Evolutionary conservation across 2,329 filamentous ascomycete genomes (phyloP), one percentile per base, ranked within the genome.

Genomic region (Hypoxylon sp.): DNA sequence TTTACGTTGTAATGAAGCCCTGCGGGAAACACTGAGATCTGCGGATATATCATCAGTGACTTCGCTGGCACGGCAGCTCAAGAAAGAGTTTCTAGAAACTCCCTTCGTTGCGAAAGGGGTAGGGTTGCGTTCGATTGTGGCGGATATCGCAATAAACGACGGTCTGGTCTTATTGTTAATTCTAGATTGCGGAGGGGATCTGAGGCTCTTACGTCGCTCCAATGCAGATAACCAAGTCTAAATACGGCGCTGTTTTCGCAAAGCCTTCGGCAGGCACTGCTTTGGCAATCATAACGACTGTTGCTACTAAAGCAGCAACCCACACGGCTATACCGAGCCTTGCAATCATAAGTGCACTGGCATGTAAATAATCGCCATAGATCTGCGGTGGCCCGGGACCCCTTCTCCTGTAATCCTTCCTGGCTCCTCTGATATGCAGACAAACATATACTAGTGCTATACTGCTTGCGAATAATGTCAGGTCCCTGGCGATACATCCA

Each of bases 181-280:
- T n/a, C 1, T 30, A 23, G 54, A 39, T 27, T 23, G 30, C 9
- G 12, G 14, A 37, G 47, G 1, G 30, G 5, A 27, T 16, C 23
- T 14, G 12, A 32, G 6, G 16, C 27, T 71, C 71, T 70, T 73
- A 79, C 77, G 78, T 63, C 5, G 75, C 75, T 45, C 73, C 68
- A 9, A 70, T 64, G 30, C 75, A 76, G n/a, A 77, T 46, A n/a
- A 76, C 39, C 29, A 78, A 48, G 50, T 77, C 69, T 12, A 78
- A 56, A 54, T 75, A 75, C 4, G 76, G 73, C 27, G 74, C 68
- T 65, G 59, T 78, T 70, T 51, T 77, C 67, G 21, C 25, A 61
- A 72, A 63, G 1, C 70, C 71, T 4, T 55, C 53, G 6, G 63
- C 54, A 5, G 48, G 68, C 2, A 53, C 43, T 4, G 62, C 61